Base-by-base conservation (phyloP, 2,329 filamentous ascomycete species). In the Exophiala alcalophila region DNA sequence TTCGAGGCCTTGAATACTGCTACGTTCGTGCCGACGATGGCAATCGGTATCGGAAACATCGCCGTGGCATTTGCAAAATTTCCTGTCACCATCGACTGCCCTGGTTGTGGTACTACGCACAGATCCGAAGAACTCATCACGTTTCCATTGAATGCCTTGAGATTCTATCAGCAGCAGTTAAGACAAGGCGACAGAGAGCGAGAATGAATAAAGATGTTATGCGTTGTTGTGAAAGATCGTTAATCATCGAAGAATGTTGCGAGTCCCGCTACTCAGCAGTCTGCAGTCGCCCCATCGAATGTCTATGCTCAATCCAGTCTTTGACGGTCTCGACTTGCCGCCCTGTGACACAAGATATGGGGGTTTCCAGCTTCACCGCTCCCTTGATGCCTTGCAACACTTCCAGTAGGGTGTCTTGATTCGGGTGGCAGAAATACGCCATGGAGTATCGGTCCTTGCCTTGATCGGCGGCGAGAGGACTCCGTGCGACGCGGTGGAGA, bases 341-440 rank as follows among this genome's bases (percentile, higher is more conserved):
- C 4, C 46, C 46, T 12, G 46, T 49, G 4, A 49, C 40, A 33
- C 46, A 49, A 20, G 34, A 40, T 9, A 49, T 37, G 4, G 46
- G 46, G 21, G 46, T 92, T 20, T 83, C 80, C 40, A 70, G 67
- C 47, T 83, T 65, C 38, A 74, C 71, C 1, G 64, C 65, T 7
- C 37, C 40, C 58, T 78, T 90, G 0, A 88, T 92, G 0, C 86
- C 85, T 0, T 87, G 86, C 26, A 94, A 78, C 2, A 82, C 86
- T 55, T 91, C 84, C 51, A 94, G 92, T 43, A 77, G 69, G 53
- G 74, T 77, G 47, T 84, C 77, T 59, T 79, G 83, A 60, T 94
- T 88, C 5, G 88, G 86, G 55, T 92, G 90, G 70, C 87, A 92
- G 61, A 94, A 94, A 67, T 92, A 95, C 56, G 88, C 90, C 60